Base-by-base conservation (phyloP, 768 basidiomycete species). In the Tremella mesenterica region DNA sequence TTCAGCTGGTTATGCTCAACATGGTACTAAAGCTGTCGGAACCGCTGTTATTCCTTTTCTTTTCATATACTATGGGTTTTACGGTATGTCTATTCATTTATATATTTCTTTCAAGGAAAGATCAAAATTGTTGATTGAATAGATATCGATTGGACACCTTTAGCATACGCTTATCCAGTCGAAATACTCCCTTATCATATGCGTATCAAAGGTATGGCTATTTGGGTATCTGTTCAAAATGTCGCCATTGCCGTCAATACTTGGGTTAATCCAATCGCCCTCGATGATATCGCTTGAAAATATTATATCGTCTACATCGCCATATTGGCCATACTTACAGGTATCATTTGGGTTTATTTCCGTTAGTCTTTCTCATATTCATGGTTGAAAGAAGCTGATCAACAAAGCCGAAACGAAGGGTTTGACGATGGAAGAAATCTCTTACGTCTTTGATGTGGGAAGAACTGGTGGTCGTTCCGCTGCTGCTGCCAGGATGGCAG, bases 361-460 rank as follows among this genome's bases (percentile, higher is more conserved):
- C 23, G 38, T n/a, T 41, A 18, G n/a, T n/a, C 38, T 5, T 23
- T 54, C 20, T 51, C 53, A 48, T 64, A 50, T 29, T 60, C 58
- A 38, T 58, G 48, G 31, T 53, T 58, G 23, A 8, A 5, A 18
- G 38, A 41, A 4, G 8, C 4, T 5, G n/a, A 18, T 8, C n/a
- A n/a, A 5, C n/a, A 8, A 8, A 29, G 59, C 59, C 20, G 62
- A 64, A 33, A 64, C 50, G 49, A 64, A 60, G 43, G 48, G 45
- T 6, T 36, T 59, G 12, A 52, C 50, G 73, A 88, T 59, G 16
- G 57, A 58, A n/a, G 53, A 53, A 39, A 55, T 61, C 26, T 38
- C 49, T 5, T 28, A 48, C n/a, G 39, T 61, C n/a, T 48, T 53
- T n/a, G 57, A 61, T 36, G 14, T 31, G 8, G 48, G 47, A n/a